phyloP scores from a whole-genome alignment of 208 protist species.

The Trypanosoma melophagium region DNA sequence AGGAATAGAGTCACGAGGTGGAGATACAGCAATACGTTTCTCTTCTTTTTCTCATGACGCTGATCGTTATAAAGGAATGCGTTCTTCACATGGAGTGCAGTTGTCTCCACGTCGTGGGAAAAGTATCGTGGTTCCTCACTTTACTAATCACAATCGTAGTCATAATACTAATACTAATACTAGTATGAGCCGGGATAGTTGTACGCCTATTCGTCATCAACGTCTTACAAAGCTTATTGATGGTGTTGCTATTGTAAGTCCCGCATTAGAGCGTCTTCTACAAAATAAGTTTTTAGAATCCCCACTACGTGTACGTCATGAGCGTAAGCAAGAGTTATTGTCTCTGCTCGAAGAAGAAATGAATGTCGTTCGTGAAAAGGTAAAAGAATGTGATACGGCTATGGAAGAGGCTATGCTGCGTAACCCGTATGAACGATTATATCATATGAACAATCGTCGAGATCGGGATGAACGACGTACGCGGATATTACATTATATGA shows the following conservation, averaged over 20 bases:
- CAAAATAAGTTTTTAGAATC: not conserved
- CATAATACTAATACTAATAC: too few relatives aligned
- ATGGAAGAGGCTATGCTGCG: slow-evolving; percentile 26
- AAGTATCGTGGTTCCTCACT: too few relatives aligned
- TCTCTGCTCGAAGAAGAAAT: slow-evolving; percentile 22
- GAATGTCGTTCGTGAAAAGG: slow-evolving; percentile 4
- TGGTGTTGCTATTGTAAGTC: not conserved
- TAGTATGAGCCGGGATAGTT: too few relatives aligned
- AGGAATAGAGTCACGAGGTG: not conserved
- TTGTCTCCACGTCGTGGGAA: too few relatives aligned
- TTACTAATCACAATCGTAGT: too few relatives aligned
- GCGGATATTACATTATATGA: slow-evolving; percentile 48
- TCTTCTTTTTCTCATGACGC: not conserved
- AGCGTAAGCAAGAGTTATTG: slow-evolving; percentile 11
- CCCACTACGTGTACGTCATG: not conserved
- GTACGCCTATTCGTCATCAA: not conserved
- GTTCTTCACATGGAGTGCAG: too few relatives aligned
- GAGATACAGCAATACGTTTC: not conserved
- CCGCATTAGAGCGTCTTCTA: slow-evolving; percentile 2
- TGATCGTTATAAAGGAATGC: too few relatives aligned
- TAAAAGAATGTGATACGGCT: slow-evolving; percentile 5
- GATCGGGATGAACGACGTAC: slow-evolving; percentile 64
- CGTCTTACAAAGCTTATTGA: not conserved
- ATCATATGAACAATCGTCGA: slow-evolving; percentile 83
- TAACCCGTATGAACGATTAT: slow-evolving; percentile 67